A percentile compares a stretch with the other conserved stretches of the same genome.
These are phyloP conservation scores for Wallacemonas sp. DNA, from an alignment of 208 protist genomes.

Conservation along the genomic window DNA sequence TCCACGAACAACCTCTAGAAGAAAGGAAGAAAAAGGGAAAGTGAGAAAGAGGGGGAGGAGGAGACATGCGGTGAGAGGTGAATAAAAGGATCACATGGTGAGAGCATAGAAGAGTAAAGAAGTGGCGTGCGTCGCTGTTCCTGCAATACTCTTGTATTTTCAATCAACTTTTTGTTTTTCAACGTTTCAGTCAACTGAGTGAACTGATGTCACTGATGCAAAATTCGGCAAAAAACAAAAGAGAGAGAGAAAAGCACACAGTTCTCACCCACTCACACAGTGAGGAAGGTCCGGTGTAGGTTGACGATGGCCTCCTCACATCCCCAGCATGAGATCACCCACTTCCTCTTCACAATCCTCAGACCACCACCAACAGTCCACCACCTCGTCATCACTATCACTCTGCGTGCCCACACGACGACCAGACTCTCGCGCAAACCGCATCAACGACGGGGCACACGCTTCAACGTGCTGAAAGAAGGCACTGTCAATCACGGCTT, in stretches of 20 bases:
- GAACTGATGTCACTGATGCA: too few species aligned
- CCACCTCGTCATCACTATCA: not conserved
- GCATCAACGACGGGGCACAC: not conserved
- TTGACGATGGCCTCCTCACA: constrained; percentile 24
- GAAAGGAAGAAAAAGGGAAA: constrained; percentile 11
- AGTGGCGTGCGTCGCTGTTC: too few species aligned
- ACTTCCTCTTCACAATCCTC: constrained; percentile 36
- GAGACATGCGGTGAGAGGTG: not conserved
- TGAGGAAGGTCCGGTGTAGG: too few species aligned
- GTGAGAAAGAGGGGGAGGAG: not conserved
- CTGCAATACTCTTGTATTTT: not conserved
- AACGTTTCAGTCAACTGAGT: too few species aligned
- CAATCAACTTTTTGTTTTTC: not conserved
- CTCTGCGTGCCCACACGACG: not conserved
- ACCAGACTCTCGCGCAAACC: not conserved
- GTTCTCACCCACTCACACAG: too few species aligned
- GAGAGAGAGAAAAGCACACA: too few species aligned
- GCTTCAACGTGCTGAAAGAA: not conserved
- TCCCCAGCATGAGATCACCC: constrained; percentile 31
- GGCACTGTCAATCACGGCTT: not conserved
- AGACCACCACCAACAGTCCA: constrained; percentile 19
- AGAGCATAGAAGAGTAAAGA: too few species aligned
- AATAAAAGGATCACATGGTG: too few species aligned
- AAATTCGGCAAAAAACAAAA: too few species aligned
- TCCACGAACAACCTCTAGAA: not conserved